A percentile compares a stretch with the other conserved stretches of the same genome.
phyloP scores from a whole-genome alignment of 441 rosid species.

The Flueggea neowawraea region DNA sequence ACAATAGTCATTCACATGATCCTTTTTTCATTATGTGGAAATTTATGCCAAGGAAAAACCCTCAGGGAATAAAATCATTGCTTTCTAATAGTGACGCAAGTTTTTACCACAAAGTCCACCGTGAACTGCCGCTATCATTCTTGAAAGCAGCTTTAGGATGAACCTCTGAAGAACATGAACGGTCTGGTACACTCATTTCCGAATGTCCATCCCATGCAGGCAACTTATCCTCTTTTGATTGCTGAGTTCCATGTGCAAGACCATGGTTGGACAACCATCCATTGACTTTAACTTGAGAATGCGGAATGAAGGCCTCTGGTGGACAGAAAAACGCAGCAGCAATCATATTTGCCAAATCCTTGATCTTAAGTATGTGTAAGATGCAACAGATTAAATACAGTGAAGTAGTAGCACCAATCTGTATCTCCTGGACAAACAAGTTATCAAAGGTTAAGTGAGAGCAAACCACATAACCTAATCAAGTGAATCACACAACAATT shows the following conservation, averaged over 20 bases:
- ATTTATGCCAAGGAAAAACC: no score
- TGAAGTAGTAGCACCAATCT: conserved; percentile 72
- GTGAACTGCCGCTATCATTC: conserved; percentile 26
- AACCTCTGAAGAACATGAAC: conserved; percentile 36
- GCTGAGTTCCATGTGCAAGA: conserved; percentile 31
- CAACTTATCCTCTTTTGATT: conserved; percentile 29
- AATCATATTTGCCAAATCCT: conserved; percentile 90
- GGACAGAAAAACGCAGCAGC: conserved; percentile 91
- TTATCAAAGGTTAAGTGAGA: conserved; percentile 21
- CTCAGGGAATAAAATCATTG: no score
- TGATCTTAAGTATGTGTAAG: conserved; percentile 91
- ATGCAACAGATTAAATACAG: conserved; percentile 95
- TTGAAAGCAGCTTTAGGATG: conserved; percentile 35
- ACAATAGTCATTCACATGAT: no score
- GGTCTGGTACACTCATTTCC: conserved; percentile 19
- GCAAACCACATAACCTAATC: not conserved
- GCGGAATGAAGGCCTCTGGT: conserved; percentile 47
- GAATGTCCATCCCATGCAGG: conserved; percentile 32
- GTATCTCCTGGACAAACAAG: conserved; percentile 54
- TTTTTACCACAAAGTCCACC: conserved; percentile 59
- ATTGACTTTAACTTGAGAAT: conserved; percentile 55
- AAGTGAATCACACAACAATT: no score
- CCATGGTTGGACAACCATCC: conserved; percentile 44
- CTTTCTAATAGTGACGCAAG: not conserved
- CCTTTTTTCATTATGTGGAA: no score